Evolutionary conservation across 129 eudicot species (phyloP), one percentile per base, ranked within the genome.

Genomic region (Solidago caesia): DNA sequence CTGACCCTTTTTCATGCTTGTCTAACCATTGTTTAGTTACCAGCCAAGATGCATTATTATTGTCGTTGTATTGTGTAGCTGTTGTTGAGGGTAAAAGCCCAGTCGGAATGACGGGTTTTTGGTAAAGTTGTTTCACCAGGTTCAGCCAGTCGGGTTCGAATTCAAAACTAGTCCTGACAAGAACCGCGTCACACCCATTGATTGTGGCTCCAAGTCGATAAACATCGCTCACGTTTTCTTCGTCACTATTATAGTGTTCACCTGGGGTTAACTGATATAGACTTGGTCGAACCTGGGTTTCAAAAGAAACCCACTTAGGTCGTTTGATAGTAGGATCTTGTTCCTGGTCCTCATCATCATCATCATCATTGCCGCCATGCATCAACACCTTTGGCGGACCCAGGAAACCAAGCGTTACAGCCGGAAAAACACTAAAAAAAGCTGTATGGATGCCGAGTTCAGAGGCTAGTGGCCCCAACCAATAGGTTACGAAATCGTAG

Each of bases 1-100:
- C 88, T 6, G 85, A 77, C 0, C 76, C 79, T 25, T 65, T 70
- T 33, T 64, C 75, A 44, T 58, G 77, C 74, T 55, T 72, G 29
- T 73, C 83, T 0, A 79, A 21, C 83, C 83, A 79, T 8, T 45
- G n/a, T 66, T 45, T 73, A 6, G 53, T 57, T 56, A 33, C 56
- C 14, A 11, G 11, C 83, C 74, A 73, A 68, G 61, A 8, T 9
- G 72, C 46, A 78, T 72, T 7, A 62, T 10, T 4, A 39, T 44
- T 2, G 5, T 4, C 41, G 16, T 27, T 13, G 3, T 33, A 0
- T 33, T 33, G 2, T 33, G 39, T 33, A 3, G 2, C 39, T 33
- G 39, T 0, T 70, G 45, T 21, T 33, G 43, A 5, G 25, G 44
- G 57, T 21, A 72, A 27, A 27, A 53, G 5, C 15, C 59, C 59